These are phyloP conservation scores for Hysterangium stoloniferum DNA, from an alignment of 768 basidiomycete genomes.

Conservation along the genomic window DNA sequence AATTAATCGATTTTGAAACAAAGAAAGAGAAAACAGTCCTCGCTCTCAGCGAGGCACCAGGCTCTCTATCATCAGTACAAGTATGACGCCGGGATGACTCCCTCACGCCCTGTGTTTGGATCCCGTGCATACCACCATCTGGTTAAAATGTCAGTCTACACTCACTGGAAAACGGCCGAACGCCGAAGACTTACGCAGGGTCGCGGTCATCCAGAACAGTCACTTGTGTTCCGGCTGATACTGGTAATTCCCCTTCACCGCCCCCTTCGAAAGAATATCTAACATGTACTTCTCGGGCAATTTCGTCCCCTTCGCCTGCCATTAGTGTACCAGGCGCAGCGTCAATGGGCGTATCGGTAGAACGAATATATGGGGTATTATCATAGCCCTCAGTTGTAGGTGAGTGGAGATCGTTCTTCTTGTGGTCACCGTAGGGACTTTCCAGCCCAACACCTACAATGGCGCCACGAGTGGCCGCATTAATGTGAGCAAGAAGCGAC, in stretches of 20 bases:
- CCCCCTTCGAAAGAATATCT: conserved; percentile 76
- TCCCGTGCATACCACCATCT: conserved; percentile 97
- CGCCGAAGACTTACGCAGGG: conserved; percentile 49
- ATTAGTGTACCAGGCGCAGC: conserved; percentile 48
- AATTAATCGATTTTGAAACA: too few species aligned
- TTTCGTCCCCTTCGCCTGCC: conserved; percentile 46
- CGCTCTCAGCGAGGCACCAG: background rate
- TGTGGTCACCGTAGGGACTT: conserved; percentile 34
- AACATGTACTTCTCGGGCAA: conserved; percentile 67
- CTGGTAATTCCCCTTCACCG: conserved; percentile 69
- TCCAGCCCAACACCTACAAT: conserved; percentile 48
- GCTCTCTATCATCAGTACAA: conserved; percentile 59
- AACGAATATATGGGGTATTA: conserved; percentile 67
- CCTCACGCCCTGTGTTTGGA: conserved; percentile 69
- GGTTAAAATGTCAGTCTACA: conserved; percentile 17
- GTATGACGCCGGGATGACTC: conserved; percentile 89
- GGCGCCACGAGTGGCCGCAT: conserved; percentile 79
- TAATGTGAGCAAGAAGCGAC: conserved; percentile 83
- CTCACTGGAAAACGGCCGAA: background rate
- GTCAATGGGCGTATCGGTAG: conserved; percentile 69
- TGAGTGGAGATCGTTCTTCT: conserved; percentile 41
- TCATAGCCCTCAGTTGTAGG: conserved; percentile 27
- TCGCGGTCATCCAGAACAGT: conserved; percentile 77
- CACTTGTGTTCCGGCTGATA: conserved; percentile 62
- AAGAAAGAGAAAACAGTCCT: background rate